Conservation (phyloP, 2,329 filamentous ascomycete species). For the Aspergillaceae sp. region DNA sequence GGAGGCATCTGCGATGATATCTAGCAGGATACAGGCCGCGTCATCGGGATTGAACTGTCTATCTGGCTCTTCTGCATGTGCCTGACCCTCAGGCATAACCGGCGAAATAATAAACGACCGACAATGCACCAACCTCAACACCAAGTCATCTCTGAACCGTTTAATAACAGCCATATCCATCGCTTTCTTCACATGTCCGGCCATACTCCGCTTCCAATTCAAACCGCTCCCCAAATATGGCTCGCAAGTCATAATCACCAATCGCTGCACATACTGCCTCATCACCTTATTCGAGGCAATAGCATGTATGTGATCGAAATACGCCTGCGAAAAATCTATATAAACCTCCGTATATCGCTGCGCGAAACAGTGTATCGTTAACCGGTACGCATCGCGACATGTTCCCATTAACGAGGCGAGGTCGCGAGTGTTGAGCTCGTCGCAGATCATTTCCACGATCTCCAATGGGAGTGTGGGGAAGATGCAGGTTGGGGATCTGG, state of each 20-base stretch:
- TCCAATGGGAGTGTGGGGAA: constrained; percentile 4
- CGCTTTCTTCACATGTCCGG: constrained; percentile 4
- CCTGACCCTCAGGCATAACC: background rate
- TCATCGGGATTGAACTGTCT: constrained; percentile 5
- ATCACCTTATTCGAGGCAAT: constrained; percentile 5
- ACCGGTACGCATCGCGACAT: constrained; percentile 3
- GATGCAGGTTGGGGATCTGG: background rate
- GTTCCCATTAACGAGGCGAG: constrained; percentile 6
- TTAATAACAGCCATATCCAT: constrained; percentile 3
- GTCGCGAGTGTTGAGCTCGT: constrained; percentile 5
- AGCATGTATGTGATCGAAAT: constrained; percentile 6
- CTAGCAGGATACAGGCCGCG: constrained; percentile 2
- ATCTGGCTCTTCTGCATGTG: background rate
- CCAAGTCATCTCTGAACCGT: constrained; percentile 4
- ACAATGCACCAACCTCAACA: constrained; percentile 1
- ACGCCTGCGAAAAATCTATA: constrained; percentile 6
- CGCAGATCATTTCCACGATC: constrained; percentile 6
- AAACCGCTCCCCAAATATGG: constrained; percentile 5
- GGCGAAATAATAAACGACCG: constrained; percentile 8
- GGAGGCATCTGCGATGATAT: constrained; percentile 5
- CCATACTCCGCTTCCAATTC: constrained; percentile 4
- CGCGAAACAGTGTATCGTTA: constrained; percentile 5
- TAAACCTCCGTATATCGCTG: constrained; percentile 6
- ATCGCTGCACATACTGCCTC: constrained; percentile 4
- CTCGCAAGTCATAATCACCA: constrained; percentile 7